Conservation (phyloP, 169 alveolate species). For the Eimeria acervulina region DNA sequence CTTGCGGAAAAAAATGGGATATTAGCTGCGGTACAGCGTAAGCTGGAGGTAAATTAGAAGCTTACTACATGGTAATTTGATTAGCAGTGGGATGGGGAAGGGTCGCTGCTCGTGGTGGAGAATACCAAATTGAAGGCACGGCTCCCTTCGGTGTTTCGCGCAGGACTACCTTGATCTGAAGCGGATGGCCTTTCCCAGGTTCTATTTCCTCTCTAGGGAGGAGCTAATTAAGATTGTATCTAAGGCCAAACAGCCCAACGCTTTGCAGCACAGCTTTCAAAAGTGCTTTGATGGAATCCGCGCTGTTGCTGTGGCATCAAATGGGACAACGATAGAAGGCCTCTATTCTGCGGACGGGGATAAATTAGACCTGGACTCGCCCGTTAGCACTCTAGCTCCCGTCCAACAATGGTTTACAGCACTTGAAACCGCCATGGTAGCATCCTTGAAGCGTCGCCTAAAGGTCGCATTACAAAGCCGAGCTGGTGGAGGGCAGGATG, state of each 20-base stretch:
- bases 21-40: constrained; percentile 56
- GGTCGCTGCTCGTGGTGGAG: neutral
- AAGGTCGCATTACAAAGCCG: constrained; percentile 40
- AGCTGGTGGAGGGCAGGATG: constrained; percentile 17
- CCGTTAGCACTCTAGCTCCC: constrained; percentile 56
- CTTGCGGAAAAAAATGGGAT: constrained; percentile 57
- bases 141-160: constrained; percentile 87
- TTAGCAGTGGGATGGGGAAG: neutral
- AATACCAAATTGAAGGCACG: neutral
- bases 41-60: constrained; percentile 68
- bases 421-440: constrained; percentile 62
- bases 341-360: constrained; percentile 35
- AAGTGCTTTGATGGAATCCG: constrained; percentile 91
- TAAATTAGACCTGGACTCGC: constrained; percentile 48
- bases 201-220: constrained; percentile 95
- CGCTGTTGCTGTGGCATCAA: constrained; percentile 76
- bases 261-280: constrained; percentile 88
- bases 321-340: constrained; percentile 37
- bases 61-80: neutral
- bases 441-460: constrained; percentile 4
- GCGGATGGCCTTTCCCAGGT: constrained; percentile 95
- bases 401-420: constrained; percentile 65
- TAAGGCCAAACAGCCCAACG: constrained; percentile 88
- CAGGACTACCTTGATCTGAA: constrained; percentile 94
- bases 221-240: constrained; percentile 93